Base-by-base conservation (phyloP, 805 yeast genomes). In the Saccharomycopsis selenospora region DNA sequence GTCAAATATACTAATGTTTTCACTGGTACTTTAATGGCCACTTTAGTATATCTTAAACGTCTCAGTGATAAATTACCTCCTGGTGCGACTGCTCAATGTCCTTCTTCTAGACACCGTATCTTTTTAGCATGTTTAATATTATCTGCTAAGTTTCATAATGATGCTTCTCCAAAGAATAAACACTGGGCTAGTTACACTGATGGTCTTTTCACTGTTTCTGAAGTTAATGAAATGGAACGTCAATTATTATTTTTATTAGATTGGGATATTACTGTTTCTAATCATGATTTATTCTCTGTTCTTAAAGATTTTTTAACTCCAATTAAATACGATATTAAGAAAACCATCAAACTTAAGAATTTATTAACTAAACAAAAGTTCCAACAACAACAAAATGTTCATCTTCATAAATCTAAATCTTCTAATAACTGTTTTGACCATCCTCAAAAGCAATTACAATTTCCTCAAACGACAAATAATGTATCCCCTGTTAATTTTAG, bases 151-250 rank as follows among this genome's bases (percentile, higher is more conserved):
- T 81, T 80, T 54, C 75, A 90, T 55, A 91, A 91, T 66, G 99
- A 91, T 69, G 85, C 95, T 3, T 82, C 95, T 18, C 99, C 99
- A 40, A 75, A 91, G 63, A 91, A 91, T 68, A 90, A 85, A 67
- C 97, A 93, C 69, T 91, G 99, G 99, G 82, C 95, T 3, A 75
- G 79, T 52, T 90, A 91, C 70, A 90, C 98, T 2, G 82, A 83
- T 61, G 97, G 97, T 0, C 71, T 93, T 40, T 75, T 91, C 52
- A 62, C 80, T 7, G 68, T 85, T 33, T 72, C 72, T 20, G 98
- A 91, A 60, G 88, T 93, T 47, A 93, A 91, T 66, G 80, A 89
- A 55, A 85, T 95, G 59, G 99, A 91, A 67, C 75, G 90, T 56
- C 98, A 91, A 67, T 70, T 93, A 58, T 77, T 91, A 43, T 77